phyloP scores from a whole-genome alignment of 1,284 basidiomycete genomes.

The Moesziomyces parantarcticus region DNA sequence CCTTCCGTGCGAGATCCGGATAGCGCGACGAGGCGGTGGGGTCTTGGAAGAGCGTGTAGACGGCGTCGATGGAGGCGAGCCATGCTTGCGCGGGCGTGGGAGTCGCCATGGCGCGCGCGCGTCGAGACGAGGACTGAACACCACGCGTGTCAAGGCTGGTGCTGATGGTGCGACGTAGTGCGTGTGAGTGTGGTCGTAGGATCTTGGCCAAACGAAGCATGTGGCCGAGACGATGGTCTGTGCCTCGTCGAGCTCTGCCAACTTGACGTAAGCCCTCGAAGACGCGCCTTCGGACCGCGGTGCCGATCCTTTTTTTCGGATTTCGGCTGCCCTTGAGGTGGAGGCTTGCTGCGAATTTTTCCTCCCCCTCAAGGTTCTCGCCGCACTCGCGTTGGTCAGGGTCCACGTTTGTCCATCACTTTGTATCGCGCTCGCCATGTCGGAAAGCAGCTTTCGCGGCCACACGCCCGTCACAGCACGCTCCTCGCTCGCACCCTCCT shows the following conservation, averaged over 20 bases:
- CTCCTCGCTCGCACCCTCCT: slow-evolving; percentile 9
- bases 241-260: background rate
- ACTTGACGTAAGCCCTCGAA: background rate
- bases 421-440: slow-evolving; percentile 10
- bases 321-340: too few species aligned
- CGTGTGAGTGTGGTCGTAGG: too few species aligned
- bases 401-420: background rate
- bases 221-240: too few species aligned
- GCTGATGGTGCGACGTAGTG: too few species aligned
- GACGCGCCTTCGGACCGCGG: background rate
- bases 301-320: too few species aligned
- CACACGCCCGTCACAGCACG: slow-evolving; percentile 21
- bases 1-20: slow-evolving; percentile 42
- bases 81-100: slow-evolving; percentile 30
- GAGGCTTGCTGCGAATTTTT: too few species aligned
- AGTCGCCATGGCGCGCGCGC: slow-evolving; percentile 5
- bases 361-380: too few species aligned
- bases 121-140: background rate
- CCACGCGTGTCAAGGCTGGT: background rate
- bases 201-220: too few species aligned
- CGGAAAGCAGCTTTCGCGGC: slow-evolving; percentile 20
- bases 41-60: slow-evolving; percentile 59
- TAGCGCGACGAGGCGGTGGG: slow-evolving; percentile 17
- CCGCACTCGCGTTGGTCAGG: background rate
- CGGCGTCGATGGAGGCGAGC: slow-evolving; percentile 62